Conservation (phyloP, 2,329 filamentous ascomycete genomes). For the Fusarium sp. region DNA sequence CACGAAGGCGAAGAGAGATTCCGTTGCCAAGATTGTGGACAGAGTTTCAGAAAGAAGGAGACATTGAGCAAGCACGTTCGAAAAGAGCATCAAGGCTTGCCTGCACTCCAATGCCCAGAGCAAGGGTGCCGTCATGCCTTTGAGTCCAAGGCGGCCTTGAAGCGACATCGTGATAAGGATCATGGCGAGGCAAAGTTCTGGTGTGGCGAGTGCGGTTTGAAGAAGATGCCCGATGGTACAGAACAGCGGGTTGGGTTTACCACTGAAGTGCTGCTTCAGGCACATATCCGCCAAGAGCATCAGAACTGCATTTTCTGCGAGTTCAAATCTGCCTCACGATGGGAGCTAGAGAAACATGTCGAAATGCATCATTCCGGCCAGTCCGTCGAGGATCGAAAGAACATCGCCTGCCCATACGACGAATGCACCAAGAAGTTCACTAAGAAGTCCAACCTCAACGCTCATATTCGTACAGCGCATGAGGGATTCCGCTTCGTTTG, state of each 20-base stretch:
- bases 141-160: slow-evolving; percentile 77
- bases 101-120: slow-evolving; percentile 77
- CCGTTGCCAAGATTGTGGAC: slow-evolving; percentile 78
- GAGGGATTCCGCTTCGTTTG: slow-evolving; percentile 84
- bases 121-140: slow-evolving; percentile 74
- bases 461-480: slow-evolving; percentile 82
- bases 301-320: slow-evolving; percentile 81
- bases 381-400: slow-evolving; percentile 71
- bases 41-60: slow-evolving; percentile 87
- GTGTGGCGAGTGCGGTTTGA: slow-evolving; percentile 76
- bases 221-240: slow-evolving; percentile 54
- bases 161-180: slow-evolving; percentile 75
- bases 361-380: slow-evolving; percentile 79
- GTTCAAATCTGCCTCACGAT: slow-evolving; percentile 72
- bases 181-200: slow-evolving; percentile 79
- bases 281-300: slow-evolving; percentile 80
- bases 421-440: slow-evolving; percentile 84
- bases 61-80: slow-evolving; percentile 87
- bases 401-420: slow-evolving; percentile 72
- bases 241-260: slow-evolving; percentile 70
- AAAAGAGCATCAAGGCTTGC: slow-evolving; percentile 77
- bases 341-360: slow-evolving; percentile 79
- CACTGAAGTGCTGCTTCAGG: slow-evolving; percentile 76
- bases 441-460: slow-evolving; percentile 83
- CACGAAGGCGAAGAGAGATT: slow-evolving; percentile 81